These are phyloP conservation scores for Arbutus unedo DNA, from an alignment of 148 eudicot genomes.

Conservation along the genomic window DNA sequence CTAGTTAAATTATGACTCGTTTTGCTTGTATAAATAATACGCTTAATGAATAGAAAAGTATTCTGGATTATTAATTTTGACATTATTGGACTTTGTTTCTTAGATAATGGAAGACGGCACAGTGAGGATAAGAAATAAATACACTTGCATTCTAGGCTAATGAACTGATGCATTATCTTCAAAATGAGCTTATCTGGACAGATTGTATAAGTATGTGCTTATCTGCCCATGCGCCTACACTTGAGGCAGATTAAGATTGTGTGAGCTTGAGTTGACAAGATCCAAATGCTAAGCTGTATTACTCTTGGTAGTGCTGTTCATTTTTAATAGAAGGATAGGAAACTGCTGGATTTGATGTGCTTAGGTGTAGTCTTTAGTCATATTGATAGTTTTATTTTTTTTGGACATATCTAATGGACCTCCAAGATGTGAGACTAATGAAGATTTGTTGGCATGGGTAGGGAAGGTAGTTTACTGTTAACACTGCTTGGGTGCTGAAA, in stretches of 20 bases:
- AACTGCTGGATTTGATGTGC: conserved; percentile 2
- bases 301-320: neutral
- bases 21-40: too few species aligned
- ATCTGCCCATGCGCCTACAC: too few species aligned
- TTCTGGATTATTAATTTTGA: too few species aligned
- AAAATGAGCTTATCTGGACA: neutral
- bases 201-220: neutral
- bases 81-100: neutral
- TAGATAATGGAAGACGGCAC: neutral
- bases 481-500: neutral
- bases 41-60: too few species aligned
- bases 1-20: too few species aligned
- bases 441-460: neutral
- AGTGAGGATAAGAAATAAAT: neutral
- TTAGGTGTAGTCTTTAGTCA: neutral
- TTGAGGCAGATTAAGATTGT: neutral
- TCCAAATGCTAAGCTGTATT: neutral
- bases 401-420: neutral
- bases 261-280: neutral
- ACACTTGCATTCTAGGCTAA: neutral
- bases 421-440: neutral
- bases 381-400: neutral
- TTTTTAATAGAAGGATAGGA: neutral
- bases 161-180: neutral
- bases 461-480: neutral